Evolutionary conservation across 345 rosid species (phyloP).

Genomic region (Aethionema arabicum): DNA sequence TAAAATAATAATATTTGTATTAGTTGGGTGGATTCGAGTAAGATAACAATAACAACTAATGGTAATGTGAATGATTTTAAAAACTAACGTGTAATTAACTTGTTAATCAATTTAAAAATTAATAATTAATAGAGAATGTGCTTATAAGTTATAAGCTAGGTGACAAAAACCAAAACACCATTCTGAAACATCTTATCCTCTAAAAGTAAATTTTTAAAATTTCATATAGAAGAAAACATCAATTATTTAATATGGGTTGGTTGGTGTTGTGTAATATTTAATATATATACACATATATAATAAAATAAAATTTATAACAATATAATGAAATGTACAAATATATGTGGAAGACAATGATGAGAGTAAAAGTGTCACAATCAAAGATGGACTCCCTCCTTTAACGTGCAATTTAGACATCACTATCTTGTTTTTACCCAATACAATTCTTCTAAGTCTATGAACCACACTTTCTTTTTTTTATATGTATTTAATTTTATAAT

Average conservation of each 20-base stretch:
- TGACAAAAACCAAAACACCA: constrained; percentile 24
- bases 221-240: neutral
- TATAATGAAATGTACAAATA: constrained; percentile 1
- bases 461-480: constrained; percentile 24
- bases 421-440: constrained; percentile 18
- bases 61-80: constrained; percentile 19
- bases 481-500: constrained; percentile 4
- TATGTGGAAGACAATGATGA: constrained; percentile 34
- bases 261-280: constrained; percentile 11
- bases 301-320: too few species aligned
- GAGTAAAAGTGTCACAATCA: constrained; percentile 34
- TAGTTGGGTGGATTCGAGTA: constrained; percentile 22
- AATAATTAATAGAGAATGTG: constrained; percentile 21
- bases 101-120: constrained; percentile 4
- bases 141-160: constrained; percentile 19
- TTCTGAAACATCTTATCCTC: constrained; percentile 17
- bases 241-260: constrained; percentile 4
- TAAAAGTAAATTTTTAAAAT: constrained; percentile 1
- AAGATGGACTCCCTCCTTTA: constrained; percentile 20
- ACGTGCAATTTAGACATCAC: constrained; percentile 26
- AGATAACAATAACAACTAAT: constrained; percentile 21
- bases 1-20: neutral
- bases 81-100: neutral
- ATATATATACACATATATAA: neutral
- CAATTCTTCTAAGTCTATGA: constrained; percentile 27